Base-by-base conservation (phyloP, 179 eudicot species). In the Beta corolliflora region DNA sequence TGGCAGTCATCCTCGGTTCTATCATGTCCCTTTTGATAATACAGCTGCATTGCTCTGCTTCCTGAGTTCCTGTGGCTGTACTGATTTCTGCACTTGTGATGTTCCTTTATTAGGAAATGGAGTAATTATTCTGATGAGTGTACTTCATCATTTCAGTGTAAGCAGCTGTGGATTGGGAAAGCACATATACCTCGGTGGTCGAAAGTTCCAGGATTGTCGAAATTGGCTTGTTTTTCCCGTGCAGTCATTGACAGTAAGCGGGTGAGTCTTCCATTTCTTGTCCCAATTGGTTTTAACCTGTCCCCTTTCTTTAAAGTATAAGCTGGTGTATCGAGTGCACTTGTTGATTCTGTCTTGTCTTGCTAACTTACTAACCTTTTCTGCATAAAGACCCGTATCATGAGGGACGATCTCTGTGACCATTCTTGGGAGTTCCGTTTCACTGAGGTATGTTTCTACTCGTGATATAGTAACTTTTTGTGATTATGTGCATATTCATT, bases 351-450 rank as follows among this genome's bases (percentile, higher is more conserved):
- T 53, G 36, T 66, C 9, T 73, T 64, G 54, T 54, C 44, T 36
- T 60, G 68, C 45, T 48, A 52, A 75, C 10, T 73, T 80, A 1
- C 41, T 75, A 3, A 59, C 74, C n/a, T 68, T 54, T 55, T 18
- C 53, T 54, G 58, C 18, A 18, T 53, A 12, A 80, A 95, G 98
- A 88, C 64, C 36, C 90, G 97, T 77, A 94, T 95, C 82, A 89
- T 78, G 79, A 88, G 86, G 83, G 91, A 94, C 36, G 99, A 95
- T 84, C 93, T 94, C 19, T 92, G 94, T 16, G 97, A 92, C 66
- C 98, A 93, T 82, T 88, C 73, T 63, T 95, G 98, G 98, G 90
- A 88, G 61, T 95, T 93, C 73, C 98, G 89, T 77, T 95, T 90
- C 68, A 73, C 78, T 31, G 68, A 81, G 83, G 83, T 80, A 76